Conservation (phyloP, 2,329 filamentous ascomycete genomes). For the Colletotrichum spinosum region DNA sequence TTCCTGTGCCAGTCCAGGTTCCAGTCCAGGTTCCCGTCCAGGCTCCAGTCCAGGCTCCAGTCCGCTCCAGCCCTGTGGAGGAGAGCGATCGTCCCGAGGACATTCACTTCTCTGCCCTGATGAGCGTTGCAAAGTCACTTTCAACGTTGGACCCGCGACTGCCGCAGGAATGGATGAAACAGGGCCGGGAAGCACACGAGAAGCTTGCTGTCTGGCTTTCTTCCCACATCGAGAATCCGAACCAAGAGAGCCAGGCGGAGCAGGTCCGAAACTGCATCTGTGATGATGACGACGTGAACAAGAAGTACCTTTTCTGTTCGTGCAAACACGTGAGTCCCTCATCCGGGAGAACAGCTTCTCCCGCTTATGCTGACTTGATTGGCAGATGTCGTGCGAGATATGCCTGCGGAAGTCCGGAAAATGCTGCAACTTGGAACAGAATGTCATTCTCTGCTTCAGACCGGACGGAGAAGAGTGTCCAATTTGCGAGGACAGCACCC, state of each 20-base stretch:
- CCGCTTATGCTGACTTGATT: background rate
- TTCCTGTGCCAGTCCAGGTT: too few relatives aligned
- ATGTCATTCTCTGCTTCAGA: slow-evolving; percentile 4
- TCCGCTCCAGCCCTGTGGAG: too few relatives aligned
- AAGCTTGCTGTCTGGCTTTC: slow-evolving; percentile 4
- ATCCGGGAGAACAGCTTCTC: background rate
- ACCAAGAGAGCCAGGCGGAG: background rate
- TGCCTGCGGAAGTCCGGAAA: slow-evolving; percentile 3
- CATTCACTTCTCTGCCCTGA: slow-evolving; percentile 1
- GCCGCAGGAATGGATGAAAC: background rate
- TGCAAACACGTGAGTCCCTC: slow-evolving; percentile 13
- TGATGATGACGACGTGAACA: background rate
- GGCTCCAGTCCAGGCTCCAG: too few relatives aligned
- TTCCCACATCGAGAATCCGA: background rate
- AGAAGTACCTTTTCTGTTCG: slow-evolving; percentile 2
- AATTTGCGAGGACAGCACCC: slow-evolving; percentile 6
- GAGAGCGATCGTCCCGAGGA: background rate
- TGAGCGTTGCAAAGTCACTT: slow-evolving; percentile 6
- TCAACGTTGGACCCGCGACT: background rate
- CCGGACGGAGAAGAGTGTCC: slow-evolving; percentile 6
- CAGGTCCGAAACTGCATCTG: slow-evolving; percentile 4
- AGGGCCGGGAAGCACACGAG: slow-evolving; percentile 1
- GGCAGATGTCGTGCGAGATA: slow-evolving; percentile 6
- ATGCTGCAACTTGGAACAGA: slow-evolving; percentile 7
- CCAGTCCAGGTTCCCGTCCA: too few relatives aligned